phyloP scores from a whole-genome alignment of 1,284 basidiomycete species.

The Papiliotrema nemorosa region DNA sequence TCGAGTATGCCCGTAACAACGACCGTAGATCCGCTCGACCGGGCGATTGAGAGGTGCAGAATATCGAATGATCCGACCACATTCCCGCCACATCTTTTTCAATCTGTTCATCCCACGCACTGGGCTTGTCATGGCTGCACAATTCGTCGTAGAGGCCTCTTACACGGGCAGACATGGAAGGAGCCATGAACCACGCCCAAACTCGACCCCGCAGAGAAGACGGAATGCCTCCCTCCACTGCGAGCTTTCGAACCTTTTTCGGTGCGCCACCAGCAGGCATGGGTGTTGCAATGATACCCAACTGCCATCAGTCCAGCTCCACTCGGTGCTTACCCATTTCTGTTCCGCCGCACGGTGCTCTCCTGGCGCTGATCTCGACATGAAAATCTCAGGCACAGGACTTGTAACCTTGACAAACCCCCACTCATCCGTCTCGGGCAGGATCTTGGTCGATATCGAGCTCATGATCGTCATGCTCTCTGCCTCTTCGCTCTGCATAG shows the following conservation, averaged over 20 bases:
- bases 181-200: constrained; percentile 71
- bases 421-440: constrained; percentile 44
- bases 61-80: constrained; percentile 44
- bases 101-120: constrained; percentile 58
- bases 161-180: constrained; percentile 65
- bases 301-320: constrained; percentile 43
- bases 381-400: constrained; percentile 40
- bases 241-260: constrained; percentile 76
- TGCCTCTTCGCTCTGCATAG: not conserved
- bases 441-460: not conserved
- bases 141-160: constrained; percentile 68
- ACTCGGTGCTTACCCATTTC: constrained; percentile 41
- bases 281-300: constrained; percentile 61
- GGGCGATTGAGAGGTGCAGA: constrained; percentile 26
- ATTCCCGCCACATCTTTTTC: constrained; percentile 58
- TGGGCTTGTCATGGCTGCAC: constrained; percentile 56
- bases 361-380: constrained; percentile 22
- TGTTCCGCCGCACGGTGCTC: constrained; percentile 40
- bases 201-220: constrained; percentile 77
- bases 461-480: constrained; percentile 5
- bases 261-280: constrained; percentile 66
- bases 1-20: constrained; percentile 40
- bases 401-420: constrained; percentile 40
- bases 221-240: constrained; percentile 73
- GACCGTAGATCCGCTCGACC: constrained; percentile 43